Percentiles rank a stretch among this genome's conserved stretches.
These are phyloP conservation scores for Rhododendron griersonianum DNA, from an alignment of 148 eudicot genomes.

Conservation along the genomic window DNA sequence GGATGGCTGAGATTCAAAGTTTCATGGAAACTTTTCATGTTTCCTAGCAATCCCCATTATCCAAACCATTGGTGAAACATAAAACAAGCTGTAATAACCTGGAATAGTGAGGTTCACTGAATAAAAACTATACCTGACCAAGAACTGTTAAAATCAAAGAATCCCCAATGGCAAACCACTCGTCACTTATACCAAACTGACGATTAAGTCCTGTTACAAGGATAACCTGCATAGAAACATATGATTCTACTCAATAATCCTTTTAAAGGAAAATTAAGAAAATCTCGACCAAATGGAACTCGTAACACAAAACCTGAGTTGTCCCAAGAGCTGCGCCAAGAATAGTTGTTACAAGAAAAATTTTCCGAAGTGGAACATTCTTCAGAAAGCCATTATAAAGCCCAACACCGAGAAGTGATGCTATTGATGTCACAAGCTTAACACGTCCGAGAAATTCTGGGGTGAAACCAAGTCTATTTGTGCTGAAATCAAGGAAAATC, in stretches of 20 bases:
- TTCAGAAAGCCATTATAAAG: conserved; percentile 90
- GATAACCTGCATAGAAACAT: conserved; percentile 48
- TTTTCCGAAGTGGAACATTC: conserved; percentile 63
- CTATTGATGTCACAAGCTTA: conserved; percentile 89
- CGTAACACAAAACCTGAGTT: conserved; percentile 65
- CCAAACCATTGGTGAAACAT: background rate
- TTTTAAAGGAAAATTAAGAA: background rate
- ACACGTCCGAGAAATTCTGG: conserved; percentile 99
- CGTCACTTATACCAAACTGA: conserved; percentile 85
- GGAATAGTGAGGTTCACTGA: background rate
- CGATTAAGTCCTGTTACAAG: conserved; percentile 92
- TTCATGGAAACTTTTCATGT: no score
- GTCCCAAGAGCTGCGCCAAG: conserved; percentile 82
- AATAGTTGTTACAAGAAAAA: conserved; percentile 73
- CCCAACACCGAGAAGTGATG: conserved; percentile 94
- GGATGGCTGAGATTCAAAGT: no score
- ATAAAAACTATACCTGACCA: conserved; percentile 52
- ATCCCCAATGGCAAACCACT: conserved; percentile 98
- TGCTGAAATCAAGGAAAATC: conserved; percentile 44
- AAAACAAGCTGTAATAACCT: background rate
- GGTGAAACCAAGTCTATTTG: conserved; percentile 87
- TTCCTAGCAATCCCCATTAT: no score
- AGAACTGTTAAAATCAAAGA: conserved; percentile 90
- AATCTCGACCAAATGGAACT: background rate
- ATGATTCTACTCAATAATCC: conserved; percentile 1